A percentile compares a stretch with the other conserved stretches of the same genome.
Evolutionary conservation across 352 stramenopile species (phyloP).

Genomic region (Phytophthora tubulina): DNA sequence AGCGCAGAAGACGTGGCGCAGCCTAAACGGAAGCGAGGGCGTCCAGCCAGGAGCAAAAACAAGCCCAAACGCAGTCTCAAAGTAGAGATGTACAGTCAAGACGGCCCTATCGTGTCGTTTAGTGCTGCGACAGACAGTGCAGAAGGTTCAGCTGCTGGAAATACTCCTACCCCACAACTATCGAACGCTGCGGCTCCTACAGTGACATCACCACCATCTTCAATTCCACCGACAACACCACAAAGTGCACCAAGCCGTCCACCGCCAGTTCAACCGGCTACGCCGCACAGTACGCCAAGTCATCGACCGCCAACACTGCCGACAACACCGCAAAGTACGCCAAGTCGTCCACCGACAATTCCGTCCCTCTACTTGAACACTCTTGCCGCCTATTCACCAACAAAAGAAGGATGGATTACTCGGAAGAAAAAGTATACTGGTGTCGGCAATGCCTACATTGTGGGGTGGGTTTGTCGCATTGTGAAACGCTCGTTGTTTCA

Average conservation of each 20-base stretch:
- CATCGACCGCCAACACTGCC: background rate
- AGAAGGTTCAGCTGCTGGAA: too few species aligned
- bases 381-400: constrained; percentile 6
- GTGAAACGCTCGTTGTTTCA: constrained; percentile 12
- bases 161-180: too few species aligned
- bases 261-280: too few species aligned
- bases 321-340: background rate
- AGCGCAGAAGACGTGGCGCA: background rate
- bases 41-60: background rate
- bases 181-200: too few species aligned
- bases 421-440: constrained; percentile 4
- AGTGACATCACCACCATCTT: too few species aligned
- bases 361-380: constrained; percentile 8
- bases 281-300: too few species aligned
- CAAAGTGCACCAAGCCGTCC: too few species aligned
- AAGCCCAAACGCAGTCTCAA: background rate
- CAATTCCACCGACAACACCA: too few species aligned
- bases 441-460: constrained; percentile 16
- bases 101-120: too few species aligned
- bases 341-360: background rate
- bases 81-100: too few species aligned
- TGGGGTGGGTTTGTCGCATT: background rate
- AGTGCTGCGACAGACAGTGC: too few species aligned
- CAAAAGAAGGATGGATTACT: constrained; percentile 11
- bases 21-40: background rate